Base-by-base conservation (phyloP, 495 filamentous ascomycete species). In the Trichoderma virens region DNA sequence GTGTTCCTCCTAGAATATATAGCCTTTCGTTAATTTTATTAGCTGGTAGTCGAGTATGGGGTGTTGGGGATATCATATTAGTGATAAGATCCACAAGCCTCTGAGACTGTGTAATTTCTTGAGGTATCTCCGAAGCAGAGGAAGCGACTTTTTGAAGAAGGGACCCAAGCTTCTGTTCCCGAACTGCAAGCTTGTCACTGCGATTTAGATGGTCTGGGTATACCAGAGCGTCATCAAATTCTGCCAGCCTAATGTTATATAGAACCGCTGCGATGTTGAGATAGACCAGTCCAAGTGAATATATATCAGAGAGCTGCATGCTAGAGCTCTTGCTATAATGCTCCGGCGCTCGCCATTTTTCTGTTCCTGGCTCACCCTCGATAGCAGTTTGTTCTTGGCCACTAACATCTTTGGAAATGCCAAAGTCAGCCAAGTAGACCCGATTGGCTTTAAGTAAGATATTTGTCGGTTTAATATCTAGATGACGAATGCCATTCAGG, bases 401-500 rank as follows among this genome's bases (percentile, higher is more conserved):
- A 56, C 72, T 67, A 41, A 77, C 73, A 45, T 77, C 75, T 41
- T 69, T 71, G 14, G 76, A 70, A 13, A 79, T 74, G 47, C 76
- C 77, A 67, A 79, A 78, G 64, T 79, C 77, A 43, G 77, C 74
- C 0, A 79, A 66, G 62, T 76, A 76, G 9, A 79, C 76, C 5
- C 70, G 60, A 16, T 69, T 70, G 13, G 76, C 67, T 60, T 65
- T 70, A 5, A 79, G 67, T 0, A 79, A 70, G 62, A 79, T 78
- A 51, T 79, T 79, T 39, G 71, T 68, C 4, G 77, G 77, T 61
- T 79, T 79, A 23, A 79, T 70, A 51, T 79, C 77, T 9, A 74
- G 71, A 63, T 78, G 77, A 59, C 76, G 71, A 47, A 79, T 70
- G 59, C 75, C 70, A 43, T 71, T 69, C 13, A 71, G 62, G 56